Evolutionary conservation across 1,284 basidiomycete genomes (phyloP), one percentile per base, ranked within the genome.

Genomic region (Leccinum pachyderme): DNA sequence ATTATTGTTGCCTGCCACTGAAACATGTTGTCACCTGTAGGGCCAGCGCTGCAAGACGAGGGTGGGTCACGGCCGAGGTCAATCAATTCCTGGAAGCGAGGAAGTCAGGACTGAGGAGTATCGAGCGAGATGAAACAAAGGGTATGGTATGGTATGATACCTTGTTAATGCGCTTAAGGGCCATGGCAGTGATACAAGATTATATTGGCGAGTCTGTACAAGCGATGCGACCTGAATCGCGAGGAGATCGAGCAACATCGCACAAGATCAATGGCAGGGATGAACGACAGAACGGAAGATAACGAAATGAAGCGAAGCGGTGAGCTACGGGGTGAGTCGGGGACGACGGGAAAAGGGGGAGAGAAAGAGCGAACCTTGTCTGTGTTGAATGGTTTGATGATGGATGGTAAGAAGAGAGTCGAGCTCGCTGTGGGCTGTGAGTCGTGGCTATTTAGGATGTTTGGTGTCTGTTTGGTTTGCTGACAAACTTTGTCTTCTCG

Each of bases 121-220:
- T 61, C 60, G 63, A 63, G 55, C 51, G 8, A 9, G 51, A 13
- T 18, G 15, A 51, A 28, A 47, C 49, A 52, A 43, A 15, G 22
- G 4, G 3, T 2, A 52, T 18, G 18, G 3, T 2, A 52, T 18
- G 18, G 18, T 18, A 18, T 18, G 49, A 48, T 2, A 94, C 95
- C 89, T 96, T 97, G 90, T 95, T 96, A 81, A 98, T 98, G 83
- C 95, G 94, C 83, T 95, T 96, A 67, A 97, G 83, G 71, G 95
- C 94, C 95, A 96, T 97, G 63, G 63, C 61, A 60, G 52, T 64
- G 57, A 63, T 47, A 61, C 54, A 57, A 64, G 61, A 64, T 65
- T 63, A 54, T 61, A 51, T 63, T 68, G 63, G 66, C 67, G 61
- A 63, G 63, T 68, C 67, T 73, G 58, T 51, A 54, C 39, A 11